Evolutionary conservation across 1,284 basidiomycete genomes (phyloP), one percentile per base, ranked within the genome.

Genomic region (Mycosarcoma maydis): DNA sequence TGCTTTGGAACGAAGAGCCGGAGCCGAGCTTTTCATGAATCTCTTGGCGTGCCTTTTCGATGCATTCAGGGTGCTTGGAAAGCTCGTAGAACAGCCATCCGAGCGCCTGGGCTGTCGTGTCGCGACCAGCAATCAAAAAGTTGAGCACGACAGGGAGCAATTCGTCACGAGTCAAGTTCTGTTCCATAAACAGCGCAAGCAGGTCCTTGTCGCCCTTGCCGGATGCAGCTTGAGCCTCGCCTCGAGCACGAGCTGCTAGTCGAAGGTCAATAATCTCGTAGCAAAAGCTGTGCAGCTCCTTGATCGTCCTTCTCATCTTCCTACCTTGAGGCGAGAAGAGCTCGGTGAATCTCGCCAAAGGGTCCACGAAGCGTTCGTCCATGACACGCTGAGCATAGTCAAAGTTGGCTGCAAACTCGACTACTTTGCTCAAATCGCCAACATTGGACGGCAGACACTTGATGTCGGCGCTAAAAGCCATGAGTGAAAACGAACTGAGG

Each of bases 131-230:
- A 24, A 75, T 64, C 39, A 75, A 32, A 47, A 75, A 72, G 67
- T 73, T 73, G 45, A 73, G 66, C 20, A 78, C 71, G 0, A 80
- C 77, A 6, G 62, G 58, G 1, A 80, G 73, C 29, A 83, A 58
- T 56, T 81, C 74, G 41, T 77, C 59, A 33, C 80, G 79, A 24
- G 58, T 47, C 19, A 56, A 29, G 9, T 60, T 65, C 50, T 85
- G 83, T 19, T 83, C 80, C 52, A 83, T 76, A 75, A 86, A 86
- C 44, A 83, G 82, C 19, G 84, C 84, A 16, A 83, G 80, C 30
- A 77, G 57, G 23, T 77, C 75, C 59, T 75, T 75, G 50, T 62
- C 67, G 20, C 72, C 72, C 46, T 65, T 64, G 2, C 56, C 60
- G 2, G 55, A 55, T 8, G 52, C 60, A 13, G 66, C 66, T n/a